These are phyloP conservation scores for Dentiscutata heterogama DNA, from an alignment of 371 early-diverging fungal species.

Conservation along the genomic window DNA sequence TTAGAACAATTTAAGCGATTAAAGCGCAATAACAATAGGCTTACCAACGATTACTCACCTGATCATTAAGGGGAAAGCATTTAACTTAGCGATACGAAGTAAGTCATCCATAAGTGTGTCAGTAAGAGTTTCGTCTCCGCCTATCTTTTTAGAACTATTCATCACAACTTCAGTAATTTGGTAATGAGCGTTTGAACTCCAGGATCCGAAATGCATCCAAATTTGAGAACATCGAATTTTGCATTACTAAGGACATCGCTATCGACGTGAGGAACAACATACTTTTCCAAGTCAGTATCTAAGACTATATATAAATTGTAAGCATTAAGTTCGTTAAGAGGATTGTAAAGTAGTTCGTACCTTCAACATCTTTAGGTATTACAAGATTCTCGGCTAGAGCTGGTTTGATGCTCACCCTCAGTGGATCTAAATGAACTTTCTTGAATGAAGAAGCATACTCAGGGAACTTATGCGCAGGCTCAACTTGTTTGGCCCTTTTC, in stretches of 20 bases:
- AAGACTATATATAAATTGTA: slow-evolving; percentile 27
- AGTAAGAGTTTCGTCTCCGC: slow-evolving; percentile 29
- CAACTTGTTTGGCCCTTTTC: slow-evolving; percentile 9
- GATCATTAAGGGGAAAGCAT: slow-evolving; percentile 33
- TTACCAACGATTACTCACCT: slow-evolving; percentile 19
- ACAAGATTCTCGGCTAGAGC: slow-evolving; percentile 15
- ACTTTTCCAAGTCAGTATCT: neutral
- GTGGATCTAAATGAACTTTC: neutral
- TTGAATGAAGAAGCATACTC: neutral
- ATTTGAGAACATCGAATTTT: slow-evolving; percentile 7
- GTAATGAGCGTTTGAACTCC: slow-evolving; percentile 2
- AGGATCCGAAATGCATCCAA: slow-evolving; percentile 14
- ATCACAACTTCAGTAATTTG: slow-evolving; percentile 5
- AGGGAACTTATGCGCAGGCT: neutral
- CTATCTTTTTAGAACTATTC: neutral
- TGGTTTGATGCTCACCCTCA: slow-evolving; percentile 12
- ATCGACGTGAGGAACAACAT: slow-evolving; percentile 1
- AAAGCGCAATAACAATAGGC: neutral
- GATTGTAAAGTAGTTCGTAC: slow-evolving; percentile 34
- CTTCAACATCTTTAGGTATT: slow-evolving; percentile 3
- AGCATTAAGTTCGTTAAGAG: slow-evolving; percentile 34
- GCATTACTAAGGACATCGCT: neutral
- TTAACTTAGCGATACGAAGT: slow-evolving; percentile 15
- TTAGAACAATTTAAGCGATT: slow-evolving; percentile 1
- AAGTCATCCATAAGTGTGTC: slow-evolving; percentile 32